Evolutionary conservation across 345 rosid species (phyloP).

Genomic region (Syzygium grande): DNA sequence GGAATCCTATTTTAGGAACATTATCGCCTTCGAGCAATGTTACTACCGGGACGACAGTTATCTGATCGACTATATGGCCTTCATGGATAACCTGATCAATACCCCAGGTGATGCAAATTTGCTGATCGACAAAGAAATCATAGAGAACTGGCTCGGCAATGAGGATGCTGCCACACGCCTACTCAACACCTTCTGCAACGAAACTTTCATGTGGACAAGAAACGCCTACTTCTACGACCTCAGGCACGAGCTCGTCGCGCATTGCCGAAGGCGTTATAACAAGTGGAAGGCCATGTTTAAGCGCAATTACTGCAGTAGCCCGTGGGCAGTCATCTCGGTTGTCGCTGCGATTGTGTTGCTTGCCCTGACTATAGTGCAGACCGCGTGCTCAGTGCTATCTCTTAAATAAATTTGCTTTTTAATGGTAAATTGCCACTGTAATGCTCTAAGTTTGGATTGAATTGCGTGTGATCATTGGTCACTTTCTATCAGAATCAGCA

Average conservation of each 20-base stretch:
- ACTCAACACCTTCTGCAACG: background rate
- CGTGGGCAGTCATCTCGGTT: fast-evolving
- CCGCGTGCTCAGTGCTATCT: background rate
- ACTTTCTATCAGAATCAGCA: too few species aligned
- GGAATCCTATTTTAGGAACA: background rate
- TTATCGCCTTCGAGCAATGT: slow-evolving; percentile 10
- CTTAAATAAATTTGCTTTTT: background rate
- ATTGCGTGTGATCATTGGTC: too few species aligned
- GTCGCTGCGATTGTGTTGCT: background rate
- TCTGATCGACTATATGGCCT: background rate
- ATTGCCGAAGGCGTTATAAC: background rate
- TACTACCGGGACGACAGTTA: background rate
- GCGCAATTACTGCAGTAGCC: background rate
- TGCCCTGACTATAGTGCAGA: background rate
- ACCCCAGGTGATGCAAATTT: background rate
- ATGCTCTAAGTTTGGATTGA: background rate
- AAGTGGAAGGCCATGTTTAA: background rate
- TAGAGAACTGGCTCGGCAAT: background rate
- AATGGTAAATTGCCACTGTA: background rate
- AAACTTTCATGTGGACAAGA: fast-evolving
- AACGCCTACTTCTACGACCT: background rate
- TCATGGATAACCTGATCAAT: background rate
- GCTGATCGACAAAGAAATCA: background rate
- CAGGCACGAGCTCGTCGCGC: background rate
- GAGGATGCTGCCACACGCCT: background rate